Base-by-base conservation (phyloP, 345 rosid genomes). In the Chamaenerion angustifolium region DNA sequence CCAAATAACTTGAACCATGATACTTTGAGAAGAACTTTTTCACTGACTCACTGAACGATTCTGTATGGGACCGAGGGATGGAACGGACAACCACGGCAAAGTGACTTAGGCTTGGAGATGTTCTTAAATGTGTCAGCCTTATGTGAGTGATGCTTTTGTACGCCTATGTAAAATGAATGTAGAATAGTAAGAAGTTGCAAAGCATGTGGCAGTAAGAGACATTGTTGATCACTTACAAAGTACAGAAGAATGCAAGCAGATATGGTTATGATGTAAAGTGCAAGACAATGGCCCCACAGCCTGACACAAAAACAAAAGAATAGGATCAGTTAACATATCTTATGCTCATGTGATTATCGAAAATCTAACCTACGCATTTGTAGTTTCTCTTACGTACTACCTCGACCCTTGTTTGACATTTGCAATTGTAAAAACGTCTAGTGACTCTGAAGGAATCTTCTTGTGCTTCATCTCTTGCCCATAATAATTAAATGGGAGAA, bases 201-300 rank as follows among this genome's bases (percentile, higher is more conserved):
- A 6, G 10, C 21, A 50, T 52, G 25, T 21, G 25, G 41, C 42
- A 13, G 35, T 18, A 47, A 17, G 25, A 47, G 12, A 19, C 44
- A 58, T 50, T 4, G 27, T 14, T 56, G 41, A 51, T 49, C 67
- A 60, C 96, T 84, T 76, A 92, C 98, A 64, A 74, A 67, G 73
- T 92, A 87, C 44, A 92, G 93, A 44, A 92, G 95, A 63, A 64
- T 62, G 60, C 89, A 87, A 46, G 95, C 76, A 3, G 88, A 59
- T 51, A 63, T 52, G 59, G 96, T 45, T 66, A 87, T 84, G 61
- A 84, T 46, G 60, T 92, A 92, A 56, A 92, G 69, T 41, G 88
- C 72, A 59, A 87, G 53, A 76, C 95, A 82, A 67, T 87, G 98
- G 21, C 69, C 73, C 98, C 96, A 84, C 43, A 92, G 78, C 98